Conservation (phyloP, 768 basidiomycete species). For the Pleurotus salmoneostramineus region DNA sequence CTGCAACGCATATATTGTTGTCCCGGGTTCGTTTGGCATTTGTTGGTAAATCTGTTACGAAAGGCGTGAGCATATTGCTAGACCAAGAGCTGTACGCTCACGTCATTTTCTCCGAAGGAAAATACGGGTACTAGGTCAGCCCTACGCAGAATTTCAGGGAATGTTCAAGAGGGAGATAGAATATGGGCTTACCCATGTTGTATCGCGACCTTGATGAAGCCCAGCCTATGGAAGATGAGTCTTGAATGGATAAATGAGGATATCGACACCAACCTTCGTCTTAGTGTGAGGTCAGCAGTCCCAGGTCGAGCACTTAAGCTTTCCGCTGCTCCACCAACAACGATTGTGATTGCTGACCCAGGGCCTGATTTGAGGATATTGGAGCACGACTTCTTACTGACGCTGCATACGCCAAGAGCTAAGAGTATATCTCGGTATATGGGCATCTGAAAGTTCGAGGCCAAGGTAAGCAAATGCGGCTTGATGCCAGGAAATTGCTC, state of each 20-base stretch:
- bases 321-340: conserved; percentile 95
- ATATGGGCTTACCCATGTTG: conserved; percentile 65
- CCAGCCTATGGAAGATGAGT: conserved; percentile 46
- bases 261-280: conserved; percentile 49
- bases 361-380: conserved; percentile 73
- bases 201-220: conserved; percentile 94
- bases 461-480: conserved; percentile 89
- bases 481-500: conserved; percentile 84
- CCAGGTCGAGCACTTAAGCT: conserved; percentile 92
- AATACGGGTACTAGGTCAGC: conserved; percentile 97
- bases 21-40: conserved; percentile 93
- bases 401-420: conserved; percentile 86
- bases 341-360: conserved; percentile 81
- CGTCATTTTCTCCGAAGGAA: conserved; percentile 98
- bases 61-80: background rate
- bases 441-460: conserved; percentile 88
- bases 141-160: conserved; percentile 30
- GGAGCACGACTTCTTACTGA: conserved; percentile 85
- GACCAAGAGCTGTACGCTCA: conserved; percentile 29
- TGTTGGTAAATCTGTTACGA: conserved; percentile 86
- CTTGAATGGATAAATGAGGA: background rate
- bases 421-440: conserved; percentile 92
- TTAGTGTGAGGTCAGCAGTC: conserved; percentile 86
- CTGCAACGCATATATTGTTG: conserved; percentile 80
- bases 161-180: background rate